phyloP scores from a whole-genome alignment of 169 alveolate species.

The Ichthyophthirius multifiliis region DNA sequence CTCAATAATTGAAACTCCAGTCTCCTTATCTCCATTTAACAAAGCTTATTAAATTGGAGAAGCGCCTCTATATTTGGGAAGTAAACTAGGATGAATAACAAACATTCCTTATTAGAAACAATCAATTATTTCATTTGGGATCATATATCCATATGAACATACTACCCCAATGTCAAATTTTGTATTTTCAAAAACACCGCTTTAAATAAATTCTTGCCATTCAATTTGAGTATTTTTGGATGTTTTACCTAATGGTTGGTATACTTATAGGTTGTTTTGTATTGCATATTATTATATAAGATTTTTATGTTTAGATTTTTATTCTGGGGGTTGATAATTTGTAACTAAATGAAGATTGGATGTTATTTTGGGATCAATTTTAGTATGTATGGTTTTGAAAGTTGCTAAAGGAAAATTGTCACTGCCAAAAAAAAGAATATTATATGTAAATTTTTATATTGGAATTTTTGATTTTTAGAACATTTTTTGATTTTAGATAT shows the following conservation, averaged over 20 bases:
- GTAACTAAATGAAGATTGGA: background rate
- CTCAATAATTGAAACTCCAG: slow-evolving; percentile 69
- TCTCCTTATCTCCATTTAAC: slow-evolving; percentile 47
- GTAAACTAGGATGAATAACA: slow-evolving; percentile 67
- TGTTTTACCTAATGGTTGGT: background rate
- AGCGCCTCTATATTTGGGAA: slow-evolving; percentile 76
- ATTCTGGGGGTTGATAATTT: background rate
- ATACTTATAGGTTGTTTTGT: background rate
- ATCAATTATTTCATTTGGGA: slow-evolving; percentile 49
- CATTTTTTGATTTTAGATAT: no score
- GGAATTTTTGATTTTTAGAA: no score
- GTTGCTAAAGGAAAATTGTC: background rate
- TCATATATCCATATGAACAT: slow-evolving; percentile 62
- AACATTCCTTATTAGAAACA: slow-evolving; percentile 28
- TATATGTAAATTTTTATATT: no score
- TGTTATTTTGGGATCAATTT: background rate
- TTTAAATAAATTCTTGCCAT: background rate
- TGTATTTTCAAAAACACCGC: background rate
- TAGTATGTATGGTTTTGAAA: slow-evolving; percentile 1
- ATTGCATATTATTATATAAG: background rate
- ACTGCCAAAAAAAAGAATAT: slow-evolving; percentile 16
- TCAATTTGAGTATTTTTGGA: background rate
- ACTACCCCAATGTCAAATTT: slow-evolving; percentile 44
- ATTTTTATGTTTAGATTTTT: slow-evolving; percentile 1
- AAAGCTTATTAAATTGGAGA: slow-evolving; percentile 71